Evolutionary conservation across 805 yeast species (phyloP).

Genomic region (Starmerella sp.): DNA sequence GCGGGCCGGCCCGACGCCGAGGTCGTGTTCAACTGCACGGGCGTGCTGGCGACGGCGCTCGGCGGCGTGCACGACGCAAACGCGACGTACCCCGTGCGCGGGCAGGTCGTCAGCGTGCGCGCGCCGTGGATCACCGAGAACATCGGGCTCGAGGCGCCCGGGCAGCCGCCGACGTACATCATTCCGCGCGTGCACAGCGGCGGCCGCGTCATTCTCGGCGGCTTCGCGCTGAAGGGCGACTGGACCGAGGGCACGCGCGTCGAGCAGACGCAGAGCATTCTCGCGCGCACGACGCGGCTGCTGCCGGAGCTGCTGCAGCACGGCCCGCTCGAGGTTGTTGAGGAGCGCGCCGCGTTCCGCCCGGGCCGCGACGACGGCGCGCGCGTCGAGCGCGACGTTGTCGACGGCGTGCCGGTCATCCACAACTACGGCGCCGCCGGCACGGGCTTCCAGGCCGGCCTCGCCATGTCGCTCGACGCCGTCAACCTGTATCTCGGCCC

Average conservation of each 20-base stretch:
- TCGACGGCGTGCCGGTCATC: constrained; percentile 37
- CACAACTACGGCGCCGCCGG: constrained; percentile 75
- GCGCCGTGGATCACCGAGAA: constrained; percentile 61
- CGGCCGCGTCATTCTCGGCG: constrained; percentile 64
- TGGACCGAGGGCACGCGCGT: constrained; percentile 51
- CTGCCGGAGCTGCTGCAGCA: constrained; percentile 34
- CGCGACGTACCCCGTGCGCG: constrained; percentile 58
- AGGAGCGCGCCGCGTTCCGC: constrained; percentile 63
- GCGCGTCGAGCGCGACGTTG: constrained; percentile 47
- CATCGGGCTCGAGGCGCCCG: constrained; percentile 22
- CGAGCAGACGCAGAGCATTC: constrained; percentile 49
- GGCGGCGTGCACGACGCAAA: constrained; percentile 54
- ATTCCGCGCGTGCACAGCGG: constrained; percentile 61
- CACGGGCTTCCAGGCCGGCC: constrained; percentile 65
- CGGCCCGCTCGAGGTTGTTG: constrained; percentile 39
- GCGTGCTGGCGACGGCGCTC: constrained; percentile 52
- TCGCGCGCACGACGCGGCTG: constrained; percentile 45
- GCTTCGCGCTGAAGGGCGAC: constrained; percentile 53
- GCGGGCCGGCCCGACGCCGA: constrained; percentile 9
- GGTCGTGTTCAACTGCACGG: constrained; percentile 37
- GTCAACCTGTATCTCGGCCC: constrained; percentile 22
- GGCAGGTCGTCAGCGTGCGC: constrained; percentile 63
- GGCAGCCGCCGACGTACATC: constrained; percentile 44
- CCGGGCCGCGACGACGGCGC: constrained; percentile 71
- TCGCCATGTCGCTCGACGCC: constrained; percentile 46